Evolutionary conservation across 2,329 filamentous ascomycete genomes (phyloP), one percentile per base, ranked within the genome.

Genomic region (Ophiocordyceps camponoti-floridani): DNA sequence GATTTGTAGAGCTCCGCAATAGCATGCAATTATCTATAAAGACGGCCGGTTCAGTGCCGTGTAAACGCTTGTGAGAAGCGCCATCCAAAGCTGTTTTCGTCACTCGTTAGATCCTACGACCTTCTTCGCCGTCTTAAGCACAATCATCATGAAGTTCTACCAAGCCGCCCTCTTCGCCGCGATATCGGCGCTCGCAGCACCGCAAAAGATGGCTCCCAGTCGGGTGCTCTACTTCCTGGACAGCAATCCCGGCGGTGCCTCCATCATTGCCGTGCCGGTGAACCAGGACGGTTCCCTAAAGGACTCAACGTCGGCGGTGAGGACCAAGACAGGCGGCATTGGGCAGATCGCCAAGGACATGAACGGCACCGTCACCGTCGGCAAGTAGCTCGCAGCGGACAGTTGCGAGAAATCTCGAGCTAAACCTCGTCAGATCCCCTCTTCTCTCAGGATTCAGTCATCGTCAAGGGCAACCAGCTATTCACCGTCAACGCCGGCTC

Each of bases 401-500:
- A 18, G 23, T 23, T 5, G 23, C 23, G 1, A 19, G 4, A 8
- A 38, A n/a, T 38, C 13, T 18, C 4, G n/a, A 38, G n/a, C 16
- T 18, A 18, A 16, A 38, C 35, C 18, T 19, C 35, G 9, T 38
- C 40, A 47, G 46, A 47, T 28, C 41, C 46, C 10, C 28, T 47
- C 4, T 41, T 45, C 43, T 47, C 46, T 13, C 43, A 47, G 28
- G 46, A 44, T 40, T 37, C 46, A 7, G 26, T 47, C 19, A 27
- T 45, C 23, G 33, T 45, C 40, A 37, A 40, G 18, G 43, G 43
- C 30, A 43, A 31, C 41, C 30, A 26, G 10, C 43, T 47, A 40
- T 47, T 47, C 41, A 45, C 46, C 46, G 46, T 47, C 40, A 47
- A 47, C 43, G 11, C 46, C 40, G 46, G 46, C 27, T 45, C 40